Evolutionary conservation across 805 yeast genomes (phyloP), one percentile per base, ranked within the genome.

Genomic region (Ogataea trehalophila): DNA sequence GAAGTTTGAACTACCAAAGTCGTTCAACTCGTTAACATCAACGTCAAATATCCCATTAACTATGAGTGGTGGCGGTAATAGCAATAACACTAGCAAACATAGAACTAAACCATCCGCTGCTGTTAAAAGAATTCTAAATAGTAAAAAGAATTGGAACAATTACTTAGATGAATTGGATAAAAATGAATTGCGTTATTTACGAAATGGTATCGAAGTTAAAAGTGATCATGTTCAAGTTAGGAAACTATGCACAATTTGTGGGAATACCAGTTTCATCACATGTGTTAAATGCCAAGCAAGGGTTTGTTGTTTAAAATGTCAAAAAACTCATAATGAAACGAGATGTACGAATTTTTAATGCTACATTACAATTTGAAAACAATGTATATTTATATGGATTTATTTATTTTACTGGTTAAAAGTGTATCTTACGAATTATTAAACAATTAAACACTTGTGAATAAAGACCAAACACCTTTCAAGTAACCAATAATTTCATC

Each of bases 401-500:
- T 23, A 36, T 41, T 35, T 35, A 23, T 37, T 23, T n/a, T 4
- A 16, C 17, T 17, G 37, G 9, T 34, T 15, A 29, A 33, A 20
- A 6, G 39, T 18, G 20, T 14, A 45, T 37, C 1, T 39, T 20
- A 20, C 31, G n/a, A 43, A 31, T 8, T 14, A n/a, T 33, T 16
- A 15, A 5, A 11, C 33, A 9, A 37, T 45, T 68, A 83, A 48
- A 84, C 85, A 54, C 76, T 71, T 20, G 80, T 76, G 56, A 84
- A 85, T 58, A 85, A 72, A 38, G 74, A 71, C 86, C 87, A 83
- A 15, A 85, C 87, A 52, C 92, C 92, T 65, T 82, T 81, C 63
- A 81, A 75, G 61, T 85, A 85, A 54, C 85, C 87, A 40, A 85
- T 82, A 55, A 85, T 85, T 68, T 85, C 92, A 62, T 83, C 87